Base-by-base conservation (phyloP, 306 rosid genomes). In the Cucumis melo region DNA sequence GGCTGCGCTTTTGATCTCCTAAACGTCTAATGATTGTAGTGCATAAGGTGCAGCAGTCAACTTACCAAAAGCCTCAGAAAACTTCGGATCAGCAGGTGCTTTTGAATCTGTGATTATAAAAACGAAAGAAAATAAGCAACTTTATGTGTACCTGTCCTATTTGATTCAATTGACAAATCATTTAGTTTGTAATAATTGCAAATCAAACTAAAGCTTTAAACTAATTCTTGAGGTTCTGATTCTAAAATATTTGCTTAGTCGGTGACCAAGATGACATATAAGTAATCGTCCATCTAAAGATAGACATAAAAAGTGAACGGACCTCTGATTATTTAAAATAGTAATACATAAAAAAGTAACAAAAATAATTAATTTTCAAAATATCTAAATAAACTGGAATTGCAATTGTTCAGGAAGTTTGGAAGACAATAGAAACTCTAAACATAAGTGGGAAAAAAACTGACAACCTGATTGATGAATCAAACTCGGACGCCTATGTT, bases 1-100 rank as follows among this genome's bases (percentile, higher is more conserved):
- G 29, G 53, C 46, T 39, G 32, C n/a, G 16, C 29, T 23, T 68
- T 44, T 42, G 32, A 66, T 66, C 32, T 41, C 34, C 6, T n/a
- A 11, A 21, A 68, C 51, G 21, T 42, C n/a, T 44, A 68, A 77
- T 77, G 10, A 78, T 55, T 77, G 41, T 14, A n/a, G 57, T 42
- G 56, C 50, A 46, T 32, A 80, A 34, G 80, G 65, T 16, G 51
- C 57, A 70, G 44, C 76, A 68, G 81, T 77, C 77, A 77, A 79
- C 97, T 84, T 85, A 93, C 97, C 98, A 82, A 86, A 88, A 75
- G 93, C 90, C 84, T 95, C 99, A 64, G 81, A 64, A 86, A 87
- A 92, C 87, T 92, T 95, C 76, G 88, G 87, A 82, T 87, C 93
- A 72, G 87, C 96, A 14, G 84, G 85, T 79, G 90, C 75, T 82